These are phyloP conservation scores for Blakeslea trispora DNA, from an alignment of 371 early-diverging fungal genomes.

Conservation along the genomic window DNA sequence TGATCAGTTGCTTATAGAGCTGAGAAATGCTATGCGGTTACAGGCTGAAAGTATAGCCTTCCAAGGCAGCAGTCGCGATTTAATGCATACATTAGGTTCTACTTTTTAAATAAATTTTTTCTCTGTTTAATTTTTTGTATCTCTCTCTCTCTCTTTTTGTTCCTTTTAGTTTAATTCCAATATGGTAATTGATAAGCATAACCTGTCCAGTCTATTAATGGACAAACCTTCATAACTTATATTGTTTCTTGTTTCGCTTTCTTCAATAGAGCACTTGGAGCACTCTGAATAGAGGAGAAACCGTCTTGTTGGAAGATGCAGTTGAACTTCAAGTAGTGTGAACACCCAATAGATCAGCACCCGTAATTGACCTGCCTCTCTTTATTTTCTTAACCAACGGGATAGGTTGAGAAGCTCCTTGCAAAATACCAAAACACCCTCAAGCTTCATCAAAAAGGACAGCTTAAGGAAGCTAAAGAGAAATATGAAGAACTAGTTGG, in stretches of 20 bases:
- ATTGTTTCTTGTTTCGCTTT: neutral
- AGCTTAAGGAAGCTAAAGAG: slow-evolving; percentile 38
- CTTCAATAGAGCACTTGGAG: slow-evolving; percentile 30
- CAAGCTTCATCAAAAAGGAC: slow-evolving; percentile 50
- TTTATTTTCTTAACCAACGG: neutral
- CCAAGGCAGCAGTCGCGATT: slow-evolving; percentile 14
- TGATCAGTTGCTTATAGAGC: slow-evolving; percentile 46
- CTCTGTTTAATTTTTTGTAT: too few species aligned
- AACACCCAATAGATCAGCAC: neutral
- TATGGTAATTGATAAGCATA: too few species aligned
- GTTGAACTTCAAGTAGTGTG: slow-evolving; percentile 35
- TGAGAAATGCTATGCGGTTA: slow-evolving; percentile 51
- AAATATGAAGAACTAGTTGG: slow-evolving; percentile 48
- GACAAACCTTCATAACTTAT: too few species aligned
- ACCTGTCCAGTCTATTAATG: too few species aligned
- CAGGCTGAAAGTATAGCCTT: slow-evolving; percentile 40
- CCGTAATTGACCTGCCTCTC: neutral
- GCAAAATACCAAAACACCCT: slow-evolving; percentile 53
- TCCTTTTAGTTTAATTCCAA: neutral
- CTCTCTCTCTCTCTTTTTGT: neutral
- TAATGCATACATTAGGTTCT: slow-evolving; percentile 8
- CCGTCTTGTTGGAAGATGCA: slow-evolving; percentile 27
- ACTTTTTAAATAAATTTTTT: neutral
- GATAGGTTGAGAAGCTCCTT: slow-evolving; percentile 54
- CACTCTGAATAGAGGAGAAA: slow-evolving; percentile 35